Evolutionary conservation across 179 eudicot genomes (phyloP), one percentile per base, ranked within the genome.

Genomic region (Corrigiola litoralis): DNA sequence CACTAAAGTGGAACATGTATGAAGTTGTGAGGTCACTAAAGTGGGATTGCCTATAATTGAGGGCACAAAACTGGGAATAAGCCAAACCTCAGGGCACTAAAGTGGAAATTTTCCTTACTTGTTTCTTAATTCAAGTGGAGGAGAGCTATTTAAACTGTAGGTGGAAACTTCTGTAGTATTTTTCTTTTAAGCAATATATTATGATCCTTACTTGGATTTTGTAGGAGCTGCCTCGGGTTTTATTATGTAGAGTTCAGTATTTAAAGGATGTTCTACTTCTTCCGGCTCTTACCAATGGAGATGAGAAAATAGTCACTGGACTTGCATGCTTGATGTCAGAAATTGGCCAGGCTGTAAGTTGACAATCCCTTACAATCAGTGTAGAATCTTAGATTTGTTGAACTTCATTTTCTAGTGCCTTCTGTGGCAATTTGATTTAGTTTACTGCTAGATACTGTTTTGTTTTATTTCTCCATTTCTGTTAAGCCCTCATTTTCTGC

Each of bases 301-400:
- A 91, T 81, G 99, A 88, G 79, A 83, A 85, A 78, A 80, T 80
- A 57, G 77, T 95, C 52, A 70, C 86, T 79, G 90, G 99, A 66
- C 82, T 95, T 68, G 92, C 96, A 25, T 86, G 92, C 78, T 81
- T 95, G 81, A 79, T 95, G 96, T 91, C 99, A 31, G 99, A 95
- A 87, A 91, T 83, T 81, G 97, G 99, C 66, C 99, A 95, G 77
- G 94, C 99, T 36, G 99, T 95, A 81, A 85, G 99, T 83, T 72
- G 50, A 66, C 47, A 23, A 10, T 45, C 16, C 41, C 61, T 55
- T 45, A 14, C 48, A 36, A 11, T 37, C 25, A 20, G 18, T 49
- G 17, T 57, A 56, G 40, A 38, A 36, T 31, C 56, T 37, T 49
- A 10, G 41, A 60, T 38, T 20, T 29, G 34, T 17, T 18, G 7